These are phyloP conservation scores for Persicaria tinctoria DNA, from an alignment of 148 eudicot species.

Conservation along the genomic window DNA sequence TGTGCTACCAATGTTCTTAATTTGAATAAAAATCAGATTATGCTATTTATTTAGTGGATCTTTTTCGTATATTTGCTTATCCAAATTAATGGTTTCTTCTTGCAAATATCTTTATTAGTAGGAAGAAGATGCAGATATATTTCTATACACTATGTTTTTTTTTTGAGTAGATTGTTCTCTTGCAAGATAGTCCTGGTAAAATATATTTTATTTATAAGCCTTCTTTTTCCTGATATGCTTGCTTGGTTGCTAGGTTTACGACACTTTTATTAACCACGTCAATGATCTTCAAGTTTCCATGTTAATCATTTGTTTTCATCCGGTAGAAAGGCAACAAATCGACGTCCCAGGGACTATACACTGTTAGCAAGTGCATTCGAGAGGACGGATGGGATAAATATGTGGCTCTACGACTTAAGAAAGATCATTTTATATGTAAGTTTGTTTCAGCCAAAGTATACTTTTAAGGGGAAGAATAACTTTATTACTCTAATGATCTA, in stretches of 20 bases:
- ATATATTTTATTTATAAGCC: background rate
- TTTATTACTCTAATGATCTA: background rate
- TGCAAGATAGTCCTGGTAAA: constrained; percentile 75
- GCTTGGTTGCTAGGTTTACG: background rate
- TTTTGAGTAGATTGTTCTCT: constrained; percentile 48
- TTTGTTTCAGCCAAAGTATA: background rate
- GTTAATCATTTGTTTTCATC: constrained; percentile 10
- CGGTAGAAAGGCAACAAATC: constrained; percentile 63
- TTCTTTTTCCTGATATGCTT: background rate
- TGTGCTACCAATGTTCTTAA: background rate
- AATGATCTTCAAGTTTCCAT: background rate
- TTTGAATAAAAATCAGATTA: background rate
- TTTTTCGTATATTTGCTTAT: background rate
- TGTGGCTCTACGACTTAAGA: constrained; percentile 68
- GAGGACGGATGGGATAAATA: constrained; percentile 65
- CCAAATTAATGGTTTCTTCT: background rate
- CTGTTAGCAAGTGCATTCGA: constrained; percentile 80
- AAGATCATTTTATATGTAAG: no score
- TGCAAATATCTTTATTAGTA: background rate
- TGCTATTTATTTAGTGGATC: background rate
- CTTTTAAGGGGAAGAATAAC: background rate
- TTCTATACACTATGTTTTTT: background rate
- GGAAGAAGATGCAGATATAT: background rate
- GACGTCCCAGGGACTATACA: constrained; percentile 74
- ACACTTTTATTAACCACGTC: background rate